phyloP scores from a whole-genome alignment of 2,329 filamentous ascomycete genomes.

The Parascedosporium putredinis region DNA sequence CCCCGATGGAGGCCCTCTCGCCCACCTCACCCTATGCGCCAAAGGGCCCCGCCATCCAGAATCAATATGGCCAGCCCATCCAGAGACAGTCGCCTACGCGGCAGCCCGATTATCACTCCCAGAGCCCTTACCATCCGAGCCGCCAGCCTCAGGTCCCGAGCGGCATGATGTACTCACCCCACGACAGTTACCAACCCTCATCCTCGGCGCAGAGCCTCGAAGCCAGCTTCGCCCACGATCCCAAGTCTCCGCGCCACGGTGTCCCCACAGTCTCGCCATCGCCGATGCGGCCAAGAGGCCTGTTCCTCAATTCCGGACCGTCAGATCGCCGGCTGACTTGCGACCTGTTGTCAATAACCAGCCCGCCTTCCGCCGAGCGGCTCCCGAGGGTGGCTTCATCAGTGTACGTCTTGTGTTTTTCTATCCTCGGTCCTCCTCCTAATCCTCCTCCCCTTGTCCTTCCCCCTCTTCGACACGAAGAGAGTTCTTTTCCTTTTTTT shows the following conservation, averaged over 20 bases:
- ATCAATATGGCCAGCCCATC: constrained; percentile 3
- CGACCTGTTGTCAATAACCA: constrained; percentile 76
- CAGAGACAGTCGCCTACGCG: constrained; percentile 72
- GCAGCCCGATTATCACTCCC: constrained; percentile 44
- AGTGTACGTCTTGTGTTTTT: constrained; percentile 52
- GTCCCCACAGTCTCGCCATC: constrained; percentile 24
- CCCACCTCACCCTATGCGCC: constrained; percentile 67
- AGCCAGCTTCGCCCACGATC: constrained; percentile 44
- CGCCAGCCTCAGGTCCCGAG: constrained; percentile 24
- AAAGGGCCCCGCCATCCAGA: constrained; percentile 25
- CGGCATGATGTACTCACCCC: constrained; percentile 22
- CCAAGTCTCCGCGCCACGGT: constrained; percentile 47
- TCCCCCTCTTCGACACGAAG: no score
- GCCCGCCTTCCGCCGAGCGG: constrained; percentile 82
- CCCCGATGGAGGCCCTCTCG: constrained; percentile 84
- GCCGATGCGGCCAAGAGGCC: constrained; percentile 44
- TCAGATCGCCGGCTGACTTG: constrained; percentile 63
- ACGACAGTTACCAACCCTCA: constrained; percentile 65
- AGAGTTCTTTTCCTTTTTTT: no score
- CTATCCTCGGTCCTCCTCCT: background rate
- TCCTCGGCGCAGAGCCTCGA: constrained; percentile 38
- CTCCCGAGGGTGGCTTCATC: constrained; percentile 95
- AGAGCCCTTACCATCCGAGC: constrained; percentile 47
- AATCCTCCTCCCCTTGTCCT: background rate
- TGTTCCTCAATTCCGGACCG: constrained; percentile 79